Evolutionary conservation across 768 basidiomycete genomes (phyloP), one percentile per base, ranked within the genome.

Genomic region (Podaxis sp.): DNA sequence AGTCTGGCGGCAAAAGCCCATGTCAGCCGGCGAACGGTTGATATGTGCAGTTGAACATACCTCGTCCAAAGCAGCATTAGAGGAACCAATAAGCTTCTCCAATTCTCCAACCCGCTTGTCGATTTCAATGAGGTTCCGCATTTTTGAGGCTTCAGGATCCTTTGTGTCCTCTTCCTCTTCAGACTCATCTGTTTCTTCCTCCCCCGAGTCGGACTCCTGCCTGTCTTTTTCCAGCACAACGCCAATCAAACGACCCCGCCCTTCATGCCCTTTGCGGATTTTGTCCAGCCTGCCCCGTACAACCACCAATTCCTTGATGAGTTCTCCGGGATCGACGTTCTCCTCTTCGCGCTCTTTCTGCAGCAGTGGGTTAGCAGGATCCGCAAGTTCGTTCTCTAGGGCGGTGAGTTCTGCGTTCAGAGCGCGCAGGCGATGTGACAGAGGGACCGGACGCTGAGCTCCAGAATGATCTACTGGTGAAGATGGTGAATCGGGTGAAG

Each of bases 21-120:
- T 54, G 42, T 53, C 36, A 52, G 56, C 52, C 15, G 17, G 24
- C 44, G 12, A n/a, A 30, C 33, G 26, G 38, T 6, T 12, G 28
- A 38, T 19, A 33, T 60, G 42, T 55, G 17, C 48, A 8, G 57
- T 38, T 39, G 36, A 42, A 71, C 82, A 60, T 72, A 94, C 95
- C 80, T 96, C 93, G 72, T 97, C 94, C 11, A 95, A 70, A 7
- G 87, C 80, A 12, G 89, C 82, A 60, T 82, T 88, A n/a, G 87
- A 87, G 5, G 93, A 89, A 1, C 96, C 96, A 33, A 99, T 80
- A 11, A 92, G 66, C 63, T 83, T 85, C 72, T 99, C 96, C 15
- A 99, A 79, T 64, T 90, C 86, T 6, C 90, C 89, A 2, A 99
- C 82, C 39, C 96, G 85, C 67, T 81, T 82, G 74, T 99, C 96